Percentiles rank a stretch among this genome's conserved stretches.
These are phyloP conservation scores for Willaertia magna DNA, from an alignment of 208 protist genomes.

Conservation along the genomic window DNA sequence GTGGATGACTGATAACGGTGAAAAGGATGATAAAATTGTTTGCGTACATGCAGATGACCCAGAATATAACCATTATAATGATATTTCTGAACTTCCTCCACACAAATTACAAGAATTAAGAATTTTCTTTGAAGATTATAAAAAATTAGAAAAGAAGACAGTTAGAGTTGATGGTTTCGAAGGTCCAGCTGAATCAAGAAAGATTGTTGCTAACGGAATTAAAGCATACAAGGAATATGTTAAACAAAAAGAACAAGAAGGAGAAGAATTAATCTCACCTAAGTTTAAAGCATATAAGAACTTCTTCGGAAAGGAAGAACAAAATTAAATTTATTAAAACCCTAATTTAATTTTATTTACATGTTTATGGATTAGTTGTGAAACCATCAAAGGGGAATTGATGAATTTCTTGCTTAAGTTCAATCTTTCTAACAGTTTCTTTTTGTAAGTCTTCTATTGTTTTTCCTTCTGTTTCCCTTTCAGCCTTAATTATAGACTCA, in stretches of 20 bases:
- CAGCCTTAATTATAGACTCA: neutral
- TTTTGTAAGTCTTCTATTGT: neutral
- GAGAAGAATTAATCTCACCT: neutral
- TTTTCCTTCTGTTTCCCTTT: neutral
- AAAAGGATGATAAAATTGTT: constrained; percentile 21
- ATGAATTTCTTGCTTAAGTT: neutral
- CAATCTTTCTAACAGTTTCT: neutral
- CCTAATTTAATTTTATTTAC: too few relatives aligned
- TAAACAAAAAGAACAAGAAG: neutral
- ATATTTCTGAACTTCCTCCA: constrained; percentile 12
- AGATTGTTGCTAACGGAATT: neutral
- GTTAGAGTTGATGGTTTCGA: neutral
- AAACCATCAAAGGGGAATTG: neutral
- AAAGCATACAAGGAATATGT: neutral
- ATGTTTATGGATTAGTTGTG: too few relatives aligned
- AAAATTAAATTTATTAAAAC: neutral
- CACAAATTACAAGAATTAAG: constrained; percentile 15
- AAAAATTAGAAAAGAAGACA: constrained; percentile 15
- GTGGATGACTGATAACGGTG: constrained; percentile 7
- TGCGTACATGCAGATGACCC: constrained; percentile 16
- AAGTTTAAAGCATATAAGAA: neutral
- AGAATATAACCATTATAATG: constrained; percentile 3
- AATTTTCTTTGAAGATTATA: constrained; percentile 16
- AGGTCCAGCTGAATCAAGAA: neutral
- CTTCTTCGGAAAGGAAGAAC: neutral